Evolutionary conservation across 2,329 filamentous ascomycete genomes (phyloP), one percentile per base, ranked within the genome.

Genomic region (Hypoxylon sp.): DNA sequence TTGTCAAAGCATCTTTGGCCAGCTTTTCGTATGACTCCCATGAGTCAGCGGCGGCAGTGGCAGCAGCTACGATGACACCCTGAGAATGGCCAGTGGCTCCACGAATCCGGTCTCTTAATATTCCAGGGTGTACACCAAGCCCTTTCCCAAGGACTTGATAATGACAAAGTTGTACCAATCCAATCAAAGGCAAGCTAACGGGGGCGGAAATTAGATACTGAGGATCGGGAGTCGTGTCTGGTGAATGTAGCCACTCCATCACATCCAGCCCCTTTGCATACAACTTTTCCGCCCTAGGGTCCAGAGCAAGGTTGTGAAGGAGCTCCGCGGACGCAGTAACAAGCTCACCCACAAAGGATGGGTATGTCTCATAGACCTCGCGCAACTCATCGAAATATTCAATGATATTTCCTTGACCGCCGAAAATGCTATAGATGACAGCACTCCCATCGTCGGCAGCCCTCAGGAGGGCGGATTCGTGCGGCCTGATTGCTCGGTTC

Each of bases 301-400:
- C 92, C 74, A 92, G 90, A 37, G 95, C 91, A 46, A 99, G 87
- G 27, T 85, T 90, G 79, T 95, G 94, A n/a, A 99, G 88, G 61
- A 97, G 90, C 77, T 97, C 92, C 13, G 96, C 95, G 6, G 94
- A 91, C 25, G 90, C 88, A 30, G 88, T 87, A 77, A 99, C 88
- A 72, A 98, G 90, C 72, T 97, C 94, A 74, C 93, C 92, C 4
- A 98, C 90, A 74, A 99, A 97, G 30, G 92, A 92, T 11, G 93
- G 91, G 82, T 99, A 99, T 66, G 95, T 97, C 76, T 86, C 90
- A 84, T 95, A 95, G 65, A 98, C 89, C 80, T 97, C 92, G 63
- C 96, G 91, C 70, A 99, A 88, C 84, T 99, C 96, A 74, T 99
- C 95, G 77, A 99, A 99, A 83, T 99, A 99, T 83, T 99, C 97